Evolutionary conservation across 768 basidiomycete species (phyloP).

Genomic region (Crepidotus variabilis): DNA sequence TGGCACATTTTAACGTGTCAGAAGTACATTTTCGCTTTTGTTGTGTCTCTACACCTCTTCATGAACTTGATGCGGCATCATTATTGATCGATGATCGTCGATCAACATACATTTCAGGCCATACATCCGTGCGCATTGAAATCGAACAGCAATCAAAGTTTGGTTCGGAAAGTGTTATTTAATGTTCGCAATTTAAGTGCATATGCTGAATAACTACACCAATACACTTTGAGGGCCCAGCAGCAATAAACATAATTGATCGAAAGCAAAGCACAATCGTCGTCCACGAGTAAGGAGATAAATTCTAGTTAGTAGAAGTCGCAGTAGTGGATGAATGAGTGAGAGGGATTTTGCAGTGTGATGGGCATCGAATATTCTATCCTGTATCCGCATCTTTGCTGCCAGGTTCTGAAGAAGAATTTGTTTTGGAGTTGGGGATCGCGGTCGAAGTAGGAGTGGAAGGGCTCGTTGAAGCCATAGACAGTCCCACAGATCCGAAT

Average conservation of each 20-base stretch:
- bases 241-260: neutral
- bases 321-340: neutral
- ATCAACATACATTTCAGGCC: no score
- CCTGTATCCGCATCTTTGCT: slow-evolving; percentile 76
- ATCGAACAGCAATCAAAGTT: no score
- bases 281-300: neutral
- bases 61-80: no score
- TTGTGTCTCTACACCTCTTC: no score
- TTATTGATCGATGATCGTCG: no score
- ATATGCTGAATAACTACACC: no score
- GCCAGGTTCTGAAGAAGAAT: slow-evolving; percentile 52
- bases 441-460: slow-evolving; percentile 11
- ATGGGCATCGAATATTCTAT: slow-evolving; percentile 21
- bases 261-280: slow-evolving; percentile 1
- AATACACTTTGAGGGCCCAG: neutral
- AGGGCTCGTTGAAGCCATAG: slow-evolving; percentile 22
- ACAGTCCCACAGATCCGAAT: slow-evolving; percentile 47
- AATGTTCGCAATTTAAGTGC: no score
- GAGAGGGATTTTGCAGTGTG: neutral
- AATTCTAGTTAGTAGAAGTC: neutral
- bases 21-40: no score
- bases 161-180: no score
- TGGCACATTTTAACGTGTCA: no score
- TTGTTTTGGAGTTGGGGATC: neutral
- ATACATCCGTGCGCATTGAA: no score